These are phyloP conservation scores for Leccinum pellstonianum DNA, from an alignment of 768 basidiomycete species.

Conservation along the genomic window DNA sequence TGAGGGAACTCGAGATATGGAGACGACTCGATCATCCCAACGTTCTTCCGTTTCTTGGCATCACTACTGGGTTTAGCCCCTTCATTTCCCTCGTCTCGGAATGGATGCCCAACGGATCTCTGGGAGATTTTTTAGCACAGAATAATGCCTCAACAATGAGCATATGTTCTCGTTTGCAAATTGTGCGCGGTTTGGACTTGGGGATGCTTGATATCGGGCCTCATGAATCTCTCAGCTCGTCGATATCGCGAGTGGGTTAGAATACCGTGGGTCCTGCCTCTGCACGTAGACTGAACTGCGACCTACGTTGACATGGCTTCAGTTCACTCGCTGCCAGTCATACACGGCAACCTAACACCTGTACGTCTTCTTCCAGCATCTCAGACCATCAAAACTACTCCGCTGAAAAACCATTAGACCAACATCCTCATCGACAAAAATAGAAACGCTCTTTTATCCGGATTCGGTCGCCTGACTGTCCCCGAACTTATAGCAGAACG, in stretches of 20 bases:
- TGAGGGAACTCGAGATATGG: slow-evolving; percentile 19
- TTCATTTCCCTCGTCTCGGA: slow-evolving; percentile 11
- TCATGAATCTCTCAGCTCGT: slow-evolving; percentile 6
- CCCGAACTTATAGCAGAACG: slow-evolving; percentile 14
- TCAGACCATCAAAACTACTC: background rate
- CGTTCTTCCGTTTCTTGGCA: slow-evolving; percentile 16
- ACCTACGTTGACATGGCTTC: background rate
- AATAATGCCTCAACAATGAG: slow-evolving; percentile 3
- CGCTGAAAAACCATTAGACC: slow-evolving; percentile 1
- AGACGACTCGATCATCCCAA: slow-evolving; percentile 18
- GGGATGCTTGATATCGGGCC: background rate
- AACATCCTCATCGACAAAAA: slow-evolving; percentile 19
- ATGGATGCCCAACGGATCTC: slow-evolving; percentile 13
- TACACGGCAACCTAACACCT: slow-evolving; percentile 15
- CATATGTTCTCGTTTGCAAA: slow-evolving; percentile 3
- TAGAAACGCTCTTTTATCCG: slow-evolving; percentile 6
- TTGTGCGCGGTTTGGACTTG: slow-evolving; percentile 4
- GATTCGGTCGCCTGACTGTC: slow-evolving; percentile 14
- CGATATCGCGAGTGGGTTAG: slow-evolving; percentile 17
- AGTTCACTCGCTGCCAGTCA: slow-evolving; percentile 18
- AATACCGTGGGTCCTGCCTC: slow-evolving; percentile 9
- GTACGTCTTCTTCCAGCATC: slow-evolving; percentile 1
- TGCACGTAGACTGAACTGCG: background rate
- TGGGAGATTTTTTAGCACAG: slow-evolving; percentile 4
- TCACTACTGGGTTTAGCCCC: slow-evolving; percentile 13